Base-by-base conservation (phyloP, 148 eudicot genomes). In the Tetragonia tetragonoides region DNA sequence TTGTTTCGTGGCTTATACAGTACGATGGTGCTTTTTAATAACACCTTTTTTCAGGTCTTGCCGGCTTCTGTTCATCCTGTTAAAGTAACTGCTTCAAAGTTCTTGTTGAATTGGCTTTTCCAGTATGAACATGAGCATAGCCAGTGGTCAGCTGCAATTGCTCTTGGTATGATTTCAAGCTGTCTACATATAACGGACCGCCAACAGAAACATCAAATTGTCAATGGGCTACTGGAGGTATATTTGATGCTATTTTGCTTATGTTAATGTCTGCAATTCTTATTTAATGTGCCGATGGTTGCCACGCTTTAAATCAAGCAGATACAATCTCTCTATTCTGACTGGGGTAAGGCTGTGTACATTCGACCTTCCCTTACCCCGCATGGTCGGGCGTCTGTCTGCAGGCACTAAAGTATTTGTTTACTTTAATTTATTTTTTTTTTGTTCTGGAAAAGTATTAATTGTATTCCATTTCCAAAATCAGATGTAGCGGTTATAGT, bases 111-210 rank as follows among this genome's bases (percentile, higher is more conserved):
- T 63, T 96, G 98, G 98, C 86, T 96, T 74, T 87, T 85, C 80
- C 97, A 91, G 76, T 80, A 90, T 78, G 99, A 91, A 80, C 99
- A 91, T 70, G 99, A 96, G 83, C 85, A 91, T 78, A 95, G 95
- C 66, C 99, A 93, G 82, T 96, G 99, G 99, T 84, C 99, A 54
- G 97, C 99, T 70, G 99, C 99, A 65, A 90, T 96, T 81, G 85
- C 99, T 78, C 88, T 96, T 80, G 99, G 99, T 69, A 73, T 88
- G 72, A 85, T 96, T 81, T 87, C 97, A 79, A 89, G 88, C 83
- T 84, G 88, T 77, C 82, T 91, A 57, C 99, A 96, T 81, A 79
- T 87, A 75, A 93, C 97, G 18, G 99, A 96, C 82, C 89, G 85
- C 81, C 84, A 80, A 80, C 99, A 86, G 79, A 96, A 96, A 72